Percentiles rank a stretch among this genome's conserved stretches.
These are phyloP conservation scores for Pseudonitzschia delicatissima DNA, from an alignment of 108 stramenopile genomes.

Conservation along the genomic window DNA sequence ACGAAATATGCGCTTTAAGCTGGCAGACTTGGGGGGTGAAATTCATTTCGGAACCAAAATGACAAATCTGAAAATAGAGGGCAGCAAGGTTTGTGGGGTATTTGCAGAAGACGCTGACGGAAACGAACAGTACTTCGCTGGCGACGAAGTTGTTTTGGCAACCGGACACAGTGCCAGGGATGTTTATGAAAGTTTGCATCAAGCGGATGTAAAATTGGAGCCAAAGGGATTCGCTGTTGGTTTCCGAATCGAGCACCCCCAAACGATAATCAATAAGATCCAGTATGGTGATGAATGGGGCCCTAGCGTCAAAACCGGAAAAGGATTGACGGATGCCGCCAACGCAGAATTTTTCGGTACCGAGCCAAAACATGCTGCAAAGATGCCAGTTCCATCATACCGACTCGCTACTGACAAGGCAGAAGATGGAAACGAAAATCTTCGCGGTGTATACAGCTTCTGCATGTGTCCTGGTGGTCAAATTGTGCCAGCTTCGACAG, in stretches of 20 bases:
- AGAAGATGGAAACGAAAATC: conserved; percentile 51
- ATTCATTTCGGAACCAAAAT: conserved; percentile 82
- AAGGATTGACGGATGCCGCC: conserved; percentile 55
- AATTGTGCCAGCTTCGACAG: conserved; percentile 89
- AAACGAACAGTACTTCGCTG: conserved; percentile 22
- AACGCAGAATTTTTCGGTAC: conserved; percentile 56
- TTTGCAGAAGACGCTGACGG: conserved; percentile 8
- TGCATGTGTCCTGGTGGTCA: conserved; percentile 76
- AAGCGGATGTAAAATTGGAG: conserved; percentile 65
- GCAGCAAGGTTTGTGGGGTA: conserved; percentile 23
- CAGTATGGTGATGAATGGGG: conserved; percentile 88
- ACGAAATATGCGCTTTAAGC: conserved; percentile 67
- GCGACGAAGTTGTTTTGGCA: conserved; percentile 84
- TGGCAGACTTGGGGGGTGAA: conserved; percentile 67
- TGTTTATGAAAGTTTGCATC: conserved; percentile 82
- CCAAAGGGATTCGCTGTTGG: conserved; percentile 96
- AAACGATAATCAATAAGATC: conserved; percentile 79
- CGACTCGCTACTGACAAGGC: conserved; percentile 84
- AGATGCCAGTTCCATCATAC: conserved; percentile 86
- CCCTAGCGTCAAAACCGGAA: conserved; percentile 61
- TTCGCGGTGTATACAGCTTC: conserved; percentile 71
- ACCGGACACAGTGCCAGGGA: conserved; percentile 93
- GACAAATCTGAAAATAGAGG: conserved; percentile 50
- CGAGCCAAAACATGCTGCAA: conserved; percentile 36
- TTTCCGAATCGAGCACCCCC: conserved; percentile 94